These are phyloP conservation scores for Gossypium longicalyx DNA, from an alignment of 345 rosid genomes.

Conservation along the genomic window DNA sequence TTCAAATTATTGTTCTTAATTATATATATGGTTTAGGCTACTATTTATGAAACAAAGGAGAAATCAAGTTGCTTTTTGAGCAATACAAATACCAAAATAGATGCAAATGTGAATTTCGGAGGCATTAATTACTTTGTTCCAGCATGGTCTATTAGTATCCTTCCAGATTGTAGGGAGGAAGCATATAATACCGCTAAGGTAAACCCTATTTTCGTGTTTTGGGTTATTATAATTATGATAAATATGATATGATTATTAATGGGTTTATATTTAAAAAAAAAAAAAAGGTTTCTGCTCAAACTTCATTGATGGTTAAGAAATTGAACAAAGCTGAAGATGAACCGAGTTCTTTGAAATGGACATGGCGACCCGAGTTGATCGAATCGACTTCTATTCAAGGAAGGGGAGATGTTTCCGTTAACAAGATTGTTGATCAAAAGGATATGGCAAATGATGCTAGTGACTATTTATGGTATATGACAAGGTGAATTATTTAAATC, in stretches of 20 bases:
- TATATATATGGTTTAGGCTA: constrained; percentile 29
- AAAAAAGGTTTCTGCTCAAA: constrained; percentile 47
- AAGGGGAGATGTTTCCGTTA: no score
- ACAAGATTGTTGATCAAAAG: no score
- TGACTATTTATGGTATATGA: no score
- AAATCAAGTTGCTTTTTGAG: constrained; percentile 50
- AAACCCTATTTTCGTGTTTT: neutral
- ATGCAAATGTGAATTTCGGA: constrained; percentile 39
- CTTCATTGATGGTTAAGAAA: constrained; percentile 35
- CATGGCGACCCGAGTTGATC: constrained; percentile 53
- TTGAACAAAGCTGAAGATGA: constrained; percentile 23
- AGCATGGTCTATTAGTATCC: constrained; percentile 29
- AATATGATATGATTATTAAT: neutral
- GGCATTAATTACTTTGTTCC: constrained; percentile 28
- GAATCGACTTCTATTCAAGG: constrained; percentile 25
- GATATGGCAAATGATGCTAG: no score
- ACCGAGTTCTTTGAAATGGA: constrained; percentile 40
- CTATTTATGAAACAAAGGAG: constrained; percentile 32
- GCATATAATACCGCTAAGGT: constrained; percentile 66
- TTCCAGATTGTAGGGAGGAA: constrained; percentile 27
- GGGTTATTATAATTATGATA: neutral
- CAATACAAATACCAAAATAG: constrained; percentile 35
- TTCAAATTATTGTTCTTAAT: neutral
- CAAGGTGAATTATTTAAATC: no score
- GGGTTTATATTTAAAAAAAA: neutral